A percentile compares a stretch with the other conserved stretches of the same genome.
Conservation (phyloP, 1,139 yeast genomes). For the Eremothecium sinecaudum region DNA sequence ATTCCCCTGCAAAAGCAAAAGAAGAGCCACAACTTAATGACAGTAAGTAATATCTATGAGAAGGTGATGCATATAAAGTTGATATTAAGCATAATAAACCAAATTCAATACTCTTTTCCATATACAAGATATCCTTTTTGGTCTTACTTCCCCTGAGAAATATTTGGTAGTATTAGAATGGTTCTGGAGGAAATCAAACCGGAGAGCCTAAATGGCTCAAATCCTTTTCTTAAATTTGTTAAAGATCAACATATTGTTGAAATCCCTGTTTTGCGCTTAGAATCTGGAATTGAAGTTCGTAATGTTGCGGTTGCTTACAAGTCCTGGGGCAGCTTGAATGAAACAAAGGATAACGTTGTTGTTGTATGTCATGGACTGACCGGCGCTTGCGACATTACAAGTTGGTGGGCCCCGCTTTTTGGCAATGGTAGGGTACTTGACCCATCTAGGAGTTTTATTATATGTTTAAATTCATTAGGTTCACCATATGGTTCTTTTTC, state of each 20-base stretch:
- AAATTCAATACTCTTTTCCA: too few species aligned
- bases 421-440: slow-evolving; percentile 87
- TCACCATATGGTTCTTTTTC: slow-evolving; percentile 96
- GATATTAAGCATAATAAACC: too few species aligned
- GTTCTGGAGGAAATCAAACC: slow-evolving; percentile 22
- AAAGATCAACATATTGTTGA: slow-evolving; percentile 73
- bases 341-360: slow-evolving; percentile 58
- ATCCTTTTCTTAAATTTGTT: slow-evolving; percentile 66
- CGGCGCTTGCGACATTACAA: slow-evolving; percentile 89
- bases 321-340: slow-evolving; percentile 83
- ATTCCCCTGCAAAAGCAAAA: too few species aligned
- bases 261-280: slow-evolving; percentile 66
- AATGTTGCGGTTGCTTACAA: slow-evolving; percentile 90
- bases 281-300: slow-evolving; percentile 66
- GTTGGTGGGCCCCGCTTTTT: slow-evolving; percentile 97
- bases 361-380: slow-evolving; percentile 92
- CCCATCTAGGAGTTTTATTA: slow-evolving; percentile 72
- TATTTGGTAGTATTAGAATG: too few species aligned
- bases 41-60: too few species aligned
- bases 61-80: too few species aligned
- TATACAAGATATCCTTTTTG: too few species aligned
- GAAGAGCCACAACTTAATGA: too few species aligned
- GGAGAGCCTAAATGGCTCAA: slow-evolving; percentile 27
- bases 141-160: too few species aligned
- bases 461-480: slow-evolving; percentile 85